phyloP scores from a whole-genome alignment of 148 eudicot genomes.

The Silene latifolia region DNA sequence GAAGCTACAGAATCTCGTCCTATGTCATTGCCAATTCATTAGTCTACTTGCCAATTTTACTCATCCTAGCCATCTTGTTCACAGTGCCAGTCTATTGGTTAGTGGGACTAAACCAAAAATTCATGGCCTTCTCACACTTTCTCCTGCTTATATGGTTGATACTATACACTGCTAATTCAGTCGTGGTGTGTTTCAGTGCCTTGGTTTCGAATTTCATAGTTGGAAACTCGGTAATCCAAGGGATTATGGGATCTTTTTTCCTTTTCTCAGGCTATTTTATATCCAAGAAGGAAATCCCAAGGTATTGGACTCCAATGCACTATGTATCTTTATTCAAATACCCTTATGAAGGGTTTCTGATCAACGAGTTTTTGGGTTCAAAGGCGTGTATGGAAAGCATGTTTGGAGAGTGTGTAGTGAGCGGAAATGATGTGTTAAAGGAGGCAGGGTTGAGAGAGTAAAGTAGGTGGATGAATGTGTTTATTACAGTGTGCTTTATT shows the following conservation, averaged over 20 bases:
- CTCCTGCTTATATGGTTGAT: constrained; percentile 80
- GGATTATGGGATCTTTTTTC: constrained; percentile 90
- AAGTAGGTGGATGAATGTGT: constrained; percentile 78
- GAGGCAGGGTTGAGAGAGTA: constrained; percentile 72
- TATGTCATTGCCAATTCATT: constrained; percentile 82
- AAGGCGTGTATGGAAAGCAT: constrained; percentile 60
- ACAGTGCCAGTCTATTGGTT: constrained; percentile 82
- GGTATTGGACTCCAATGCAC: constrained; percentile 87
- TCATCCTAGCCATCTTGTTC: constrained; percentile 65
- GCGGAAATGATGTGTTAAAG: constrained; percentile 68
- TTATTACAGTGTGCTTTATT: constrained; percentile 70
- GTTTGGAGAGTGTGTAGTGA: constrained; percentile 67
- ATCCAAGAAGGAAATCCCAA: constrained; percentile 72
- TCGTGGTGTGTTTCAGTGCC: constrained; percentile 91
- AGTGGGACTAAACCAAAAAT: constrained; percentile 56
- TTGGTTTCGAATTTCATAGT: constrained; percentile 88
- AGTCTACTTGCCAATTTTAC: constrained; percentile 82
- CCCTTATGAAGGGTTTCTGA: constrained; percentile 89
- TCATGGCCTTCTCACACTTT: constrained; percentile 65
- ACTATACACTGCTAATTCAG: constrained; percentile 93
- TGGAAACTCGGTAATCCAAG: constrained; percentile 85
- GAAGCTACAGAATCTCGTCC: constrained; percentile 88
- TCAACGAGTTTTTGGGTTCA: constrained; percentile 75
- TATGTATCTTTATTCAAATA: constrained; percentile 91
- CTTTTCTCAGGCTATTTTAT: constrained; percentile 94